A percentile compares a stretch with the other conserved stretches of the same genome.
Conservation (phyloP, 2,329 filamentous ascomycete genomes). For the Monilinia polystroma region DNA sequence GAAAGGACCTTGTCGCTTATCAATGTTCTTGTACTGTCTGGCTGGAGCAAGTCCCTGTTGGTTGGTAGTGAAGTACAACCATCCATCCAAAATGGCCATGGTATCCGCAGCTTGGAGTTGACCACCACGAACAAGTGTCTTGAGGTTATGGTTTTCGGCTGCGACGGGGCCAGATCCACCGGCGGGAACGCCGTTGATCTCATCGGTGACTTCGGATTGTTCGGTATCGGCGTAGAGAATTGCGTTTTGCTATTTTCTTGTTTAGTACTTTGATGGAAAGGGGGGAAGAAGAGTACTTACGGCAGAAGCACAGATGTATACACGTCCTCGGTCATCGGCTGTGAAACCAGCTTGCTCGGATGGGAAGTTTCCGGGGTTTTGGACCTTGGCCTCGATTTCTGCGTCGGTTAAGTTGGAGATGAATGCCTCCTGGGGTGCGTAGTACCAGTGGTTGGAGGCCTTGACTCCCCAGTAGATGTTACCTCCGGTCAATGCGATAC, state of each 20-base stretch:
- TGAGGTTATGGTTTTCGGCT: conserved; percentile 7
- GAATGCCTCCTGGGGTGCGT: conserved; percentile 3
- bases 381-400: conserved; percentile 4
- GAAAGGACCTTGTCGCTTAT: conserved; percentile 8
- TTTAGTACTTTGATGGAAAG: neutral
- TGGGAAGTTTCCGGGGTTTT: conserved; percentile 9
- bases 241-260: neutral
- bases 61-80: conserved; percentile 11
- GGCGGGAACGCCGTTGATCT: neutral
- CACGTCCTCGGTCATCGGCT: conserved; percentile 3
- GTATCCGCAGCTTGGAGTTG: conserved; percentile 8
- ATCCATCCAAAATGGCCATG: conserved; percentile 16
- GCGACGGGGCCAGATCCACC: neutral
- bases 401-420: conserved; percentile 8
- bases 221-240: conserved; percentile 2
- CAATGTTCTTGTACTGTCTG: conserved; percentile 14
- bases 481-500: neutral
- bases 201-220: conserved; percentile 13
- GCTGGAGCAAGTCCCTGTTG: conserved; percentile 12
- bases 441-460: conserved; percentile 14
- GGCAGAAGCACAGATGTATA: conserved; percentile 13
- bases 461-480: conserved; percentile 7
- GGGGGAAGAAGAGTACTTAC: neutral
- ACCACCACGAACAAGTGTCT: neutral
- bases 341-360: conserved; percentile 11